Conservation (phyloP, 1,284 basidiomycete species). For the Xerocomus amazonicus region DNA sequence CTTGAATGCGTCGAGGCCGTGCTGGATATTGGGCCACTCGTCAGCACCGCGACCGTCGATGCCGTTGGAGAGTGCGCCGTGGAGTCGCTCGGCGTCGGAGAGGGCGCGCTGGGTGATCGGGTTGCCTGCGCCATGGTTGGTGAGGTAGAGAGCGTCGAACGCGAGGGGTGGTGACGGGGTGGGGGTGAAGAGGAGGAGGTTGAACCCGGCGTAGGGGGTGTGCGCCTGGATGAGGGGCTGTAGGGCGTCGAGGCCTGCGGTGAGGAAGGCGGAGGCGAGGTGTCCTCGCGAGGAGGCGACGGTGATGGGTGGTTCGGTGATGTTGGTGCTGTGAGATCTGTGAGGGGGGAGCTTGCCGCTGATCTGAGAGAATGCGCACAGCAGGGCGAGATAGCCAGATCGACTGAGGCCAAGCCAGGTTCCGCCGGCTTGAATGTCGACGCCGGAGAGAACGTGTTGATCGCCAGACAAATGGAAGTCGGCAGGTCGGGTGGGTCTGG, state of each 20-base stretch:
- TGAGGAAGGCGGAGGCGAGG: conserved; percentile 62
- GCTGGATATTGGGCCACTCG: conserved; percentile 69
- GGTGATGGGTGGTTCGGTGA: conserved; percentile 54
- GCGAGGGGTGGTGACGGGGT: conserved; percentile 27
- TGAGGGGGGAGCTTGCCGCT: too few species aligned
- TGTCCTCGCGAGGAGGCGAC: conserved; percentile 61
- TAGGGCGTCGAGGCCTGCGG: conserved; percentile 34
- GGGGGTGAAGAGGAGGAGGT: conserved; percentile 59
- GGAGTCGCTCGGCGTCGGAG: conserved; percentile 42
- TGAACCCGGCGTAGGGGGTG: conserved; percentile 69
- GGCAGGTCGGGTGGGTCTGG: conserved; percentile 61
- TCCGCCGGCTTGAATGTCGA: conserved; percentile 67
- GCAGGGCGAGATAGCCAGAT: conserved; percentile 59
- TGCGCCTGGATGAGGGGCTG: conserved; percentile 43
- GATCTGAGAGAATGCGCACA: too few species aligned
- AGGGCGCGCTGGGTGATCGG: conserved; percentile 52
- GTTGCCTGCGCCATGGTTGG: conserved; percentile 68
- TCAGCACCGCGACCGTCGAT: conserved; percentile 54
- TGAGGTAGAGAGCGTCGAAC: conserved; percentile 54
- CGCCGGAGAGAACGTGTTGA: conserved; percentile 61
- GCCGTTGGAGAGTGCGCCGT: conserved; percentile 69
- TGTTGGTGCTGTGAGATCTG: conserved; percentile 73
- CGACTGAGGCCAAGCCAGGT: conserved; percentile 74
- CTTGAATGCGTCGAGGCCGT: conserved; percentile 48
- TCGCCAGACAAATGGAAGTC: conserved; percentile 55